Evolutionary conservation across 208 protist genomes (phyloP).

Genomic region (Angomonas deanei): DNA sequence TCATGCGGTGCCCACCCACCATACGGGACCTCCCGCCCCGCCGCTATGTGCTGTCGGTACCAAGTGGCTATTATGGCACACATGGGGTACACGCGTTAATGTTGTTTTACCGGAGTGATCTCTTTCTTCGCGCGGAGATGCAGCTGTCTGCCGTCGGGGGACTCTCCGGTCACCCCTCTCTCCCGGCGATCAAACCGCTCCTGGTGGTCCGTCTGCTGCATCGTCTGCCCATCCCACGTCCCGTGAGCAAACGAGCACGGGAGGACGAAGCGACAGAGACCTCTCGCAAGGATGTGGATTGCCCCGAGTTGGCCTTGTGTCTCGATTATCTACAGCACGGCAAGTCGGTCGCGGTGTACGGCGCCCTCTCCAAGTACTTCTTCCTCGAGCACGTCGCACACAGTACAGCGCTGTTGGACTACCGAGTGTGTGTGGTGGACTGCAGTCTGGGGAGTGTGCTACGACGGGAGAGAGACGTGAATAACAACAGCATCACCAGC

Average conservation of each 20-base stretch:
- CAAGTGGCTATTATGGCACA: slow-evolving; percentile 16
- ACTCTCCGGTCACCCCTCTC: slow-evolving; percentile 3
- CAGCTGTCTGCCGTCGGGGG: slow-evolving; percentile 16
- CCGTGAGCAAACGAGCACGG: not conserved
- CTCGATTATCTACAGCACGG: slow-evolving; percentile 71
- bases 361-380: slow-evolving; percentile 66
- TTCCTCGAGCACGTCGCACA: slow-evolving; percentile 73
- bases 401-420: slow-evolving; percentile 37
- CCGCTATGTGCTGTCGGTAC: slow-evolving; percentile 42
- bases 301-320: slow-evolving; percentile 51
- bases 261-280: not conserved
- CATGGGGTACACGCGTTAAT: slow-evolving; percentile 44
- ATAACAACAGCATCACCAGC: slow-evolving; percentile 9
- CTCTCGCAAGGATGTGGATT: slow-evolving; percentile 13
- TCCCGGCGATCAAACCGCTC: slow-evolving; percentile 45
- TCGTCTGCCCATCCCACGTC: not conserved
- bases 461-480: not conserved
- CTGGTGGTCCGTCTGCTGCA: slow-evolving; percentile 11
- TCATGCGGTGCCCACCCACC: slow-evolving; percentile 57
- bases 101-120: slow-evolving; percentile 47
- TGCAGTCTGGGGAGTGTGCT: slow-evolving; percentile 20
- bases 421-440: slow-evolving; percentile 35
- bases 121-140: slow-evolving; percentile 49
- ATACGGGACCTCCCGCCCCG: slow-evolving; percentile 59
- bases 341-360: slow-evolving; percentile 72